These are phyloP conservation scores for Solanum aculeatissimum DNA, from an alignment of 305 asterid species.

Conservation along the genomic window DNA sequence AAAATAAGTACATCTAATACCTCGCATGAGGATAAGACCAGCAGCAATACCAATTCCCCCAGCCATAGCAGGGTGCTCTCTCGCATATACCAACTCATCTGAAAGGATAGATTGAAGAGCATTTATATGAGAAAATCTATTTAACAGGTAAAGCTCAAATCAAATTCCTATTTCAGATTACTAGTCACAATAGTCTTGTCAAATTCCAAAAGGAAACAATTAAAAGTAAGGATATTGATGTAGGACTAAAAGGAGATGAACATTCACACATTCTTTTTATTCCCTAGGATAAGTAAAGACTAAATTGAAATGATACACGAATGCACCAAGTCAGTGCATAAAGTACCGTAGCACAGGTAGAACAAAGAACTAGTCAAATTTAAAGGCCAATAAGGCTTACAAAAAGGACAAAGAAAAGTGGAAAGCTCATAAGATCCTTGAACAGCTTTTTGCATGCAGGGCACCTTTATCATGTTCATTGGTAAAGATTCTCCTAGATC, in stretches of 20 bases:
- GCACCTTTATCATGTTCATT: neutral
- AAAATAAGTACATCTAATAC: conserved; percentile 16
- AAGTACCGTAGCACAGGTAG: neutral
- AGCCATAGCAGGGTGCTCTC: conserved; percentile 56
- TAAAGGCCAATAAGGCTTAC: neutral
- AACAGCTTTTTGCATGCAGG: neutral
- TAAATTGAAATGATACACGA: neutral
- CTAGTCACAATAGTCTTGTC: neutral
- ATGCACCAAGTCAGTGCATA: neutral
- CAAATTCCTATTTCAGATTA: neutral
- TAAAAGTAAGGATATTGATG: neutral
- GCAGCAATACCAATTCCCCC: conserved; percentile 64
- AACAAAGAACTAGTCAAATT: neutral
- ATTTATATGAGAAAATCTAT: neutral
- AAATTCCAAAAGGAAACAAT: neutral
- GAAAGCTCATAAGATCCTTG: neutral
- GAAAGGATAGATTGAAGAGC: conserved; percentile 2
- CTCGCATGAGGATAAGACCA: conserved; percentile 62
- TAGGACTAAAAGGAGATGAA: neutral
- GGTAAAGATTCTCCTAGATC: neutral
- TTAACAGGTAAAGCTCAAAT: neutral
- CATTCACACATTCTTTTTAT: neutral
- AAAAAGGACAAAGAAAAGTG: neutral
- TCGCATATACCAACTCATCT: conserved; percentile 48
- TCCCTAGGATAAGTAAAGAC: neutral